Evolutionary conservation across 371 early-diverging fungal species (phyloP).

Genomic region (Mortierella sp.): DNA sequence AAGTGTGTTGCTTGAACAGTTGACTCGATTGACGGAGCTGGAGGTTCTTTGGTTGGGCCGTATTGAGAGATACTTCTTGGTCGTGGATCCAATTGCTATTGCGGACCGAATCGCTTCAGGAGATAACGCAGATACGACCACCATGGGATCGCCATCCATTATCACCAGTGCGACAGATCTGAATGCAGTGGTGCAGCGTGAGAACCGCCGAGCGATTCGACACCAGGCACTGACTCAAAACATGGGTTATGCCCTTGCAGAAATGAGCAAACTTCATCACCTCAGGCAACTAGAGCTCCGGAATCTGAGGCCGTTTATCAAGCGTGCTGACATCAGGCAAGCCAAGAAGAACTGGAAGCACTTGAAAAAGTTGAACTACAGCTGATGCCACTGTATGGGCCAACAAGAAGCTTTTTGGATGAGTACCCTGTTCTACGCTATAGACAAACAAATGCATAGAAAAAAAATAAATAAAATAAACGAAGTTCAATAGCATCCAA

Average conservation of each 20-base stretch:
- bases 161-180: too few species aligned
- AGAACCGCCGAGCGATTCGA: background rate
- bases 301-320: background rate
- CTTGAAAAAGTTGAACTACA: too few species aligned
- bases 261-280: background rate
- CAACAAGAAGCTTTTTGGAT: too few species aligned
- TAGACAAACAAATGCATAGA: too few species aligned
- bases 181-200: background rate
- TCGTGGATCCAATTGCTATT: background rate
- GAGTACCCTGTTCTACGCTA: too few species aligned
- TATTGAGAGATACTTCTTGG: background rate
- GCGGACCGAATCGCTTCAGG: background rate
- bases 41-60: constrained; percentile 12
- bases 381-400: too few species aligned
- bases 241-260: background rate
- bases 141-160: too few species aligned
- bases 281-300: constrained; percentile 9
- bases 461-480: too few species aligned
- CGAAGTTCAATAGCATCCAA: too few species aligned
- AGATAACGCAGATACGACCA: background rate
- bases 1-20: background rate
- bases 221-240: background rate
- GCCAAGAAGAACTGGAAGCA: background rate
- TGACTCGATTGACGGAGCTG: constrained; percentile 3
- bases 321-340: background rate